Evolutionary conservation across 1,284 basidiomycete genomes (phyloP).

Genomic region (Lignosus rhinocerotis): DNA sequence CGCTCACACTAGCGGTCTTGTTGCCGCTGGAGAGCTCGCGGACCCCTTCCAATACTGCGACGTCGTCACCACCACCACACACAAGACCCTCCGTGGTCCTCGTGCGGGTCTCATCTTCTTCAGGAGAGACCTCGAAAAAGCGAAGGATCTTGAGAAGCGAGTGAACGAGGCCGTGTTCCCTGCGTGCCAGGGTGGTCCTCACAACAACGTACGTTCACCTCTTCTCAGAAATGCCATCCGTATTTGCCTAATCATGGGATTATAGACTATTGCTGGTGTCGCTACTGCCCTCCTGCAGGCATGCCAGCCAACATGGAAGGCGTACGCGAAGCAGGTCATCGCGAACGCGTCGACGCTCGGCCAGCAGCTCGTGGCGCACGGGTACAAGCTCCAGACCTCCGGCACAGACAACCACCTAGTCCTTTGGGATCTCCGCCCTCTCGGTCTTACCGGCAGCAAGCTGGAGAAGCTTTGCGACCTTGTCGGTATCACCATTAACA

Average conservation of each 20-base stretch:
- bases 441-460: slow-evolving; percentile 96
- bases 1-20: slow-evolving; percentile 95
- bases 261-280: slow-evolving; percentile 92
- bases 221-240: background rate
- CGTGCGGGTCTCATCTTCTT: slow-evolving; percentile 99
- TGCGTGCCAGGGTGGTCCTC: slow-evolving; percentile 99
- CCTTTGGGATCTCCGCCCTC: slow-evolving; percentile 96
- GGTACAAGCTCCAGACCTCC: slow-evolving; percentile 95
- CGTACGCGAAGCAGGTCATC: slow-evolving; percentile 95
- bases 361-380: slow-evolving; percentile 67
- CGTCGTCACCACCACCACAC: slow-evolving; percentile 96
- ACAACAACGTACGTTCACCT: slow-evolving; percentile 83
- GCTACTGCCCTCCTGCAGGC: slow-evolving; percentile 96
- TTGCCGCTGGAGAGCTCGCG: slow-evolving; percentile 91
- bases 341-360: slow-evolving; percentile 83
- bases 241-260: background rate
- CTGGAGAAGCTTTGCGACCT: slow-evolving; percentile 98
- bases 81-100: slow-evolving; percentile 99
- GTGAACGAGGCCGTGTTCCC: slow-evolving; percentile 99
- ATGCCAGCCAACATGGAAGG: slow-evolving; percentile 87
- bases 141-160: slow-evolving; percentile 87
- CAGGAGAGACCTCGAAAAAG: slow-evolving; percentile 86
- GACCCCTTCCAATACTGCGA: slow-evolving; percentile 98
- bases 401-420: slow-evolving; percentile 99
- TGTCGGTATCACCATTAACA: slow-evolving; percentile 95